These are phyloP conservation scores for Dothistroma pini DNA, from an alignment of 2,329 filamentous ascomycete species.

Conservation along the genomic window DNA sequence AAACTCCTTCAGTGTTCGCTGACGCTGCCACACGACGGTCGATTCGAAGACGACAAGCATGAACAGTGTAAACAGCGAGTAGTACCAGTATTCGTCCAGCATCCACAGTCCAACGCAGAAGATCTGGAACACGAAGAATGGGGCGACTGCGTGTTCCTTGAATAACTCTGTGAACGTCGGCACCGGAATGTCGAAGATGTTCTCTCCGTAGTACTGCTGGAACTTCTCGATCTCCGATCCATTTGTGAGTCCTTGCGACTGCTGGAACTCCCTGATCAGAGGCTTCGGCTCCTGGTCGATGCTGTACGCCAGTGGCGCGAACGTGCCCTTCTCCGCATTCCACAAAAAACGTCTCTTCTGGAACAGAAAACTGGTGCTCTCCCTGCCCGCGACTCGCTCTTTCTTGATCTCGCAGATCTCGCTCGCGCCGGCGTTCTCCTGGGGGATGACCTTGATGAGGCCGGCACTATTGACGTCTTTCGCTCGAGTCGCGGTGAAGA, in stretches of 20 bases:
- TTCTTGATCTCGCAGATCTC: conserved; percentile 81
- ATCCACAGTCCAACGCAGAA: conserved; percentile 99
- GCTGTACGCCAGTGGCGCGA: conserved; percentile 75
- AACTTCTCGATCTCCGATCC: conserved; percentile 73
- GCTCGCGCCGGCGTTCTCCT: conserved; percentile 80
- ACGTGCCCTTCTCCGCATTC: conserved; percentile 65
- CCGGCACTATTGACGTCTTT: conserved; percentile 68
- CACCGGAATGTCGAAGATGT: conserved; percentile 96
- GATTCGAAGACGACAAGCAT: conserved; percentile 98
- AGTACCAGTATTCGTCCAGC: conserved; percentile 99
- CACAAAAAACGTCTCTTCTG: conserved; percentile 97
- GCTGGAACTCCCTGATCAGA: conserved; percentile 71
- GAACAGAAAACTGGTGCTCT: conserved; percentile 84
- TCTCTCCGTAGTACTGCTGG: conserved; percentile 90
- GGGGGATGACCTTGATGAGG: conserved; percentile 88
- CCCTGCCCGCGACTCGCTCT: conserved; percentile 72
- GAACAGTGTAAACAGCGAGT: conserved; percentile 96
- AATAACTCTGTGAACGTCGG: conserved; percentile 94
- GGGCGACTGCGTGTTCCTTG: conserved; percentile 96
- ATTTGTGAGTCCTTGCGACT: conserved; percentile 68
- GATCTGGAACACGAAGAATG: conserved; percentile 98
- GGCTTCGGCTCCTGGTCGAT: conserved; percentile 86
- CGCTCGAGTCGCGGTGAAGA: conserved; percentile 74
- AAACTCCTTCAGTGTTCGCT: conserved; percentile 93
- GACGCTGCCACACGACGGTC: conserved; percentile 98